Evolutionary conservation across 352 stramenopile species (phyloP).

Genomic region (Pythium folliculosum): DNA sequence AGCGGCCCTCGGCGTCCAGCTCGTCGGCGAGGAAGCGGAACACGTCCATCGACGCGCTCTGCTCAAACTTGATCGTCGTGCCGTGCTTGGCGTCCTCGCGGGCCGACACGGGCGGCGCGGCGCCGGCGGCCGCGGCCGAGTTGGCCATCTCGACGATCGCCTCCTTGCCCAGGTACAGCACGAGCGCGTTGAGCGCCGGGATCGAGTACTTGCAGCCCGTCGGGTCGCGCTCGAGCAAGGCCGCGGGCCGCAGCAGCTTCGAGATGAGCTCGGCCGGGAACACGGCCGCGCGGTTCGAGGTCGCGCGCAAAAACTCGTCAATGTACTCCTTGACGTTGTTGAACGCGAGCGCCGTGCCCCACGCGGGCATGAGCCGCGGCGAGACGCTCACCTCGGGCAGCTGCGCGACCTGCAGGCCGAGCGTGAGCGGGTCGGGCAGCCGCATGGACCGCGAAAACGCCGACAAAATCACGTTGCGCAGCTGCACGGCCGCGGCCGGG

Average conservation of each 20-base stretch:
- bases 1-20: slow-evolving; percentile 95
- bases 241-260: slow-evolving; percentile 66
- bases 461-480: slow-evolving; percentile 98
- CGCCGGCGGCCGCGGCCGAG: slow-evolving; percentile 33
- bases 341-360: slow-evolving; percentile 90
- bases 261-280: slow-evolving; percentile 79
- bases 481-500: slow-evolving; percentile 95
- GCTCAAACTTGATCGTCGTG: slow-evolving; percentile 76
- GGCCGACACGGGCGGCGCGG: slow-evolving; percentile 14
- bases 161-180: slow-evolving; percentile 87
- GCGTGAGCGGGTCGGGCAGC: slow-evolving; percentile 97
- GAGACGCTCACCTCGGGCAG: slow-evolving; percentile 96
- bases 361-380: slow-evolving; percentile 94
- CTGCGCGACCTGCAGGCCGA: slow-evolving; percentile 97
- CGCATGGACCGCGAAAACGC: slow-evolving; percentile 97
- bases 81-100: slow-evolving; percentile 38
- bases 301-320: slow-evolving; percentile 94
- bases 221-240: slow-evolving; percentile 70
- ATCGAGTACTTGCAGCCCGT: slow-evolving; percentile 87
- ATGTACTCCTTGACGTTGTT: slow-evolving; percentile 93
- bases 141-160: slow-evolving; percentile 82
- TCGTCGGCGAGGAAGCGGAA: slow-evolving; percentile 96
- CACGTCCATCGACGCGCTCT: slow-evolving; percentile 91
- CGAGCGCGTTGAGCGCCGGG: slow-evolving; percentile 92
- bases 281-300: slow-evolving; percentile 87